phyloP scores from a whole-genome alignment of 495 filamentous ascomycete species.

The Aspergillus olivimuriae region DNA sequence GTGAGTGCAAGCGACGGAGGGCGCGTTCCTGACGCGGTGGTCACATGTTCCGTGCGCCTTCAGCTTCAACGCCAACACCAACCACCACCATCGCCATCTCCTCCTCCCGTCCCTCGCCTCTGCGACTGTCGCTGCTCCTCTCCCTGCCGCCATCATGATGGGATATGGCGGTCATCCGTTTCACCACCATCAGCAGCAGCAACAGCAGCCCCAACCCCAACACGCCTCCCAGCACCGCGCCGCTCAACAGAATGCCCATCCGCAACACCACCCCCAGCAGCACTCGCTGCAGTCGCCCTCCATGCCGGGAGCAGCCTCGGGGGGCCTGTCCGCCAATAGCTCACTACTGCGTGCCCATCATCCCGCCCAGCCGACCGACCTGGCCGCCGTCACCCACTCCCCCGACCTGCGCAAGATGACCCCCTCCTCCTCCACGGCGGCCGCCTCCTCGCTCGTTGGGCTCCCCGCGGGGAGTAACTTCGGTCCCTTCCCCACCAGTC shows the following conservation, averaged over 20 bases:
- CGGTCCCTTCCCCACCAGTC: constrained; percentile 23
- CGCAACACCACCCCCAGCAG: constrained; percentile 27
- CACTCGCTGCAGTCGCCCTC: constrained; percentile 22
- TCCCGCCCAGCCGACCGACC: constrained; percentile 23
- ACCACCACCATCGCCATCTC: background rate
- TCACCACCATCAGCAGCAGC: constrained; percentile 27
- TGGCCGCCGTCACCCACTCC: constrained; percentile 19
- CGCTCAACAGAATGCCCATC: constrained; percentile 21
- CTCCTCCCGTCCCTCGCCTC: background rate
- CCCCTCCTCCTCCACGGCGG: constrained; percentile 21
- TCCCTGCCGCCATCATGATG: constrained; percentile 14
- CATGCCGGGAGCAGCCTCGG: too few relatives aligned
- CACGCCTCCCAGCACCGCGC: too few relatives aligned
- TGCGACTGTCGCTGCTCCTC: background rate
- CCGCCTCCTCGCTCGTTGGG: constrained; percentile 19
- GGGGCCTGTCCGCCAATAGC: constrained; percentile 22
- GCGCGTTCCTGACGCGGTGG: too few relatives aligned
- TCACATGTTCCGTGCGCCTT: too few relatives aligned
- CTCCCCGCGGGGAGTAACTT: constrained; percentile 27
- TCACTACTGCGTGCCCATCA: constrained; percentile 19
- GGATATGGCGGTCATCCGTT: constrained; percentile 30
- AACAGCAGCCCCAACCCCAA: constrained; percentile 11
- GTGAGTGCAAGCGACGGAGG: too few relatives aligned
- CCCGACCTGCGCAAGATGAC: constrained; percentile 37
- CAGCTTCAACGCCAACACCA: too few relatives aligned